A percentile compares a stretch with the other conserved stretches of the same genome.
Conservation (phyloP, 2,329 filamentous ascomycete genomes). For the Aurifilum marmelostoma region DNA sequence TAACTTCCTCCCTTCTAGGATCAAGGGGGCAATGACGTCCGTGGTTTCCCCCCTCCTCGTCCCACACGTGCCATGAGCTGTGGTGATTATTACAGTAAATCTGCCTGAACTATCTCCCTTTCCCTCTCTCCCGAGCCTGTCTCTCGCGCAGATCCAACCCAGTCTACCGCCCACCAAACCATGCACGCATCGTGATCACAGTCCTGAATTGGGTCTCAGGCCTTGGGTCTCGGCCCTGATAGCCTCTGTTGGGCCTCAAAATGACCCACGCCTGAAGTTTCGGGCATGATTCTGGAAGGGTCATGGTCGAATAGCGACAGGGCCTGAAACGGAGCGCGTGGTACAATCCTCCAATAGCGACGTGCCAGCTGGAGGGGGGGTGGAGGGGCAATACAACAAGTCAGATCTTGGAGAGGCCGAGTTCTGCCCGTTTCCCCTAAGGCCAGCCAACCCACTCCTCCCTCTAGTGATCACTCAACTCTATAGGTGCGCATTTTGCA, state of each 20-base stretch:
- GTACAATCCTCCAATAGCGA: conserved; percentile 11
- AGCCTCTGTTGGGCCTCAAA: conserved; percentile 11
- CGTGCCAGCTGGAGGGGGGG: conserved; percentile 12
- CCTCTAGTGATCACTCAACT: too few species aligned
- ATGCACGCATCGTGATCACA: neutral
- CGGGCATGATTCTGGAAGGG: conserved; percentile 7
- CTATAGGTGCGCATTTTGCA: neutral
- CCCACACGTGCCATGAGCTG: neutral
- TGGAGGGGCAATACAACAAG: conserved; percentile 7
- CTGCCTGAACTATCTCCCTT: neutral
- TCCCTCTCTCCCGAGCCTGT: neutral
- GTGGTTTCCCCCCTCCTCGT: neutral
- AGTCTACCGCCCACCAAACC: neutral
- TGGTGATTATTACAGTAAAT: neutral
- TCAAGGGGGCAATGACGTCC: conserved; percentile 14
- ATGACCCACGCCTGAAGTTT: conserved; percentile 2
- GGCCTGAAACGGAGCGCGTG: conserved; percentile 16
- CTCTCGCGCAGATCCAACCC: conserved; percentile 2
- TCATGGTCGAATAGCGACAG: conserved; percentile 2
- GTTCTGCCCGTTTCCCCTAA: neutral
- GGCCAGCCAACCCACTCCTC: neutral
- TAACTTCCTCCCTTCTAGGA: neutral
- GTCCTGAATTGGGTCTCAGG: neutral
- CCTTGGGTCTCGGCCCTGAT: neutral
- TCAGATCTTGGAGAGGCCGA: neutral